These are phyloP conservation scores for Jatropha podagrica DNA, from an alignment of 441 rosid species.

Conservation along the genomic window DNA sequence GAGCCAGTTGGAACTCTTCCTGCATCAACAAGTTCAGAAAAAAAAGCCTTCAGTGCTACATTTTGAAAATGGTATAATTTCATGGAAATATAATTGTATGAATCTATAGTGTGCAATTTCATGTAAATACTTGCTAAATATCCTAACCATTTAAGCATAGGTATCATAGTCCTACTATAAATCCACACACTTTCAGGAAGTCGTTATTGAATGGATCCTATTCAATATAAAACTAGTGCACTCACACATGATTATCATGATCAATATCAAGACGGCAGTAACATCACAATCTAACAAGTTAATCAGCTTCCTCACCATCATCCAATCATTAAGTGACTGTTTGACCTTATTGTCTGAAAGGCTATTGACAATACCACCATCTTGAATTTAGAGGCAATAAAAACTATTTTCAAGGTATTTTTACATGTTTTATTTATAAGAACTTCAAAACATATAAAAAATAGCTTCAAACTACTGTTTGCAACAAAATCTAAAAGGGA, in stretches of 20 bases:
- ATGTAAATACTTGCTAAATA: neutral
- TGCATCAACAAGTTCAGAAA: constrained; percentile 39
- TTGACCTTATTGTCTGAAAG: neutral
- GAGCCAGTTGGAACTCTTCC: constrained; percentile 97
- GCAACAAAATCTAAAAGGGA: too few relatives aligned
- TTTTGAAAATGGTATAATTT: neutral
- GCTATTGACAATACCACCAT: neutral
- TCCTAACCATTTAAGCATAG: constrained; percentile 3
- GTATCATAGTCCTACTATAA: neutral
- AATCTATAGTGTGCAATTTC: neutral
- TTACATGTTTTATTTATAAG: neutral
- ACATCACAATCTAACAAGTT: neutral
- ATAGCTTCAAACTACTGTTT: too few relatives aligned
- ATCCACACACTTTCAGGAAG: neutral
- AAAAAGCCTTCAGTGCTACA: neutral
- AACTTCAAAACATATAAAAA: neutral
- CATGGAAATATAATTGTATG: neutral
- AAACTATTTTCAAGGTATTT: neutral
- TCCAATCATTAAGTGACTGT: neutral
- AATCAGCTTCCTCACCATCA: neutral
- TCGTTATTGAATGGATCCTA: neutral
- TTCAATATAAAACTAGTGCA: neutral
- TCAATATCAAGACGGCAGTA: neutral
- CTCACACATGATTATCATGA: neutral
- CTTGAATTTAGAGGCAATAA: neutral